A percentile compares a stretch with the other conserved stretches of the same genome.
Conservation (phyloP, 2,329 filamentous ascomycete species). For the Nemania diffusa region DNA sequence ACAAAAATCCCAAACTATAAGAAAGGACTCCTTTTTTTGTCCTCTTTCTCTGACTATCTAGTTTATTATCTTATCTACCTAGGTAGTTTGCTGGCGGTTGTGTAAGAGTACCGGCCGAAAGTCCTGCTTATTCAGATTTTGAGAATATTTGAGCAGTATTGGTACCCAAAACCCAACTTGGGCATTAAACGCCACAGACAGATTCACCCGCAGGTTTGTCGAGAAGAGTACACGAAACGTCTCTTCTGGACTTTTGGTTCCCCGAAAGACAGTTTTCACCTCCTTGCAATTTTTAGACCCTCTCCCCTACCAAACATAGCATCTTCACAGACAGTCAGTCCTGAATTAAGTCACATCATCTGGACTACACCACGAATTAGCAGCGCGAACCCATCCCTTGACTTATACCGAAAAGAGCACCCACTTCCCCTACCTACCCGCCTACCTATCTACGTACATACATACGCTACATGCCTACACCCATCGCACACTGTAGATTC, state of each 20-base stretch:
- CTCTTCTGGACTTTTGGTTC: constrained; percentile 14
- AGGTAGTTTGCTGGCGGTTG: background rate
- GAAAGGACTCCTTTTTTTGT: constrained; percentile 14
- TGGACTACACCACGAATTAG: constrained; percentile 1
- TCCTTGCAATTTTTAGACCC: constrained; percentile 23
- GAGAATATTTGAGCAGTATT: constrained; percentile 40
- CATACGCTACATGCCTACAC: background rate
- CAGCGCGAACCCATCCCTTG: constrained; percentile 19
- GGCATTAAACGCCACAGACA: constrained; percentile 35
- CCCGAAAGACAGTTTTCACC: constrained; percentile 16
- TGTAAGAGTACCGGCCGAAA: constrained; percentile 23
- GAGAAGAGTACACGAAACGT: constrained; percentile 11
- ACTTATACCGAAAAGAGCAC: constrained; percentile 30
- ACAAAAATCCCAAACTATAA: constrained; percentile 10
- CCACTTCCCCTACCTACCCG: constrained; percentile 1
- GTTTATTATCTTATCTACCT: background rate
- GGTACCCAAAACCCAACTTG: constrained; percentile 49
- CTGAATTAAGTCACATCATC: constrained; percentile 1
- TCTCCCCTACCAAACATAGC: constrained; percentile 20
- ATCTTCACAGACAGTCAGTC: background rate
- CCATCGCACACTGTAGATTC: background rate
- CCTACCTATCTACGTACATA: background rate
- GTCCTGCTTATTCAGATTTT: constrained; percentile 35
- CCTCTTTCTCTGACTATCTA: constrained; percentile 14
- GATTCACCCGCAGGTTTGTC: constrained; percentile 5